phyloP scores from a whole-genome alignment of 257 asterid species.

The Solanum piurae region DNA sequence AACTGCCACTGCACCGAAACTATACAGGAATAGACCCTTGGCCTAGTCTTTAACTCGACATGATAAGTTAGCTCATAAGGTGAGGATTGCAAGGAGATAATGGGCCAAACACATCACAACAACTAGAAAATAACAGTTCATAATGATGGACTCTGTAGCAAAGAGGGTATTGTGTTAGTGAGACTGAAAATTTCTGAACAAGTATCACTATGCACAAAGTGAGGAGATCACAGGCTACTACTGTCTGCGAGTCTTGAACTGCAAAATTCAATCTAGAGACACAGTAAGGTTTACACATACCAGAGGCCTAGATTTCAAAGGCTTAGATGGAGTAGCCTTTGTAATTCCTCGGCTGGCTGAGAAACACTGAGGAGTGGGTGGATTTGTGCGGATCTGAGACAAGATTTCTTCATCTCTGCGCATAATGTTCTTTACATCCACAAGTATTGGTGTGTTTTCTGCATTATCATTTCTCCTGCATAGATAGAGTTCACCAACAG shows the following conservation, averaged over 20 bases:
- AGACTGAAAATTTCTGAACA: neutral
- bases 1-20: neutral
- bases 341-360: slow-evolving; percentile 34
- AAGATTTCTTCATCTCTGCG: slow-evolving; percentile 18
- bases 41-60: neutral
- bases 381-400: slow-evolving; percentile 61
- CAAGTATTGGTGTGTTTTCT: slow-evolving; percentile 65
- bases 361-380: slow-evolving; percentile 97
- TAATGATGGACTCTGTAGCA: neutral
- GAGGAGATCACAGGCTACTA: neutral
- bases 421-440: slow-evolving; percentile 46
- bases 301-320: slow-evolving; percentile 36
- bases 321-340: slow-evolving; percentile 28
- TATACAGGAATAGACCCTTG: neutral
- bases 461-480: slow-evolving; percentile 62
- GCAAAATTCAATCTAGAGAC: neutral
- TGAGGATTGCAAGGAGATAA: neutral
- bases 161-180: neutral
- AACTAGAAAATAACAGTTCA: neutral
- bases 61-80: neutral
- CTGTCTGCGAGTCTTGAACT: neutral
- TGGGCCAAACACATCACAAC: neutral
- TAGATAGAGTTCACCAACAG: neutral
- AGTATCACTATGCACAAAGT: neutral
- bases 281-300: slow-evolving; percentile 20